Percentiles rank a stretch among this genome's conserved stretches.
Conservation (phyloP, 768 basidiomycete species). For the Boletales sp. region DNA sequence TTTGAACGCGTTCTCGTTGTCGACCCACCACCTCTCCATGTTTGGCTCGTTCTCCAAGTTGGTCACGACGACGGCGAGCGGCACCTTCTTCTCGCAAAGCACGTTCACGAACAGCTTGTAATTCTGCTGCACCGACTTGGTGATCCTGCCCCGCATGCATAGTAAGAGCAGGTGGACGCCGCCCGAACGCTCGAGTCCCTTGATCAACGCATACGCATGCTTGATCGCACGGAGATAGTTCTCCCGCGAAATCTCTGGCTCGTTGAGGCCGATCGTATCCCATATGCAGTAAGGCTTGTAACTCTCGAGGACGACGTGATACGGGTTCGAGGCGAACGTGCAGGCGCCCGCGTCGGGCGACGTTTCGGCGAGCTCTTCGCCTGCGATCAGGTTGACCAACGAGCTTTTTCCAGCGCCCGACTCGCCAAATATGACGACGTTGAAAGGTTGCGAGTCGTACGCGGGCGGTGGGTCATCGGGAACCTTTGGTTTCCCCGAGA, state of each 20-base stretch:
- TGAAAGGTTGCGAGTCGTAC: slow-evolving; percentile 14
- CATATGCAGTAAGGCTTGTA: slow-evolving; percentile 22
- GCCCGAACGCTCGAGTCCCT: slow-evolving; percentile 25
- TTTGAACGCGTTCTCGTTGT: slow-evolving; percentile 31
- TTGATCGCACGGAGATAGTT: slow-evolving; percentile 25
- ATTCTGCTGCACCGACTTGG: slow-evolving; percentile 33
- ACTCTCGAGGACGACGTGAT: slow-evolving; percentile 18
- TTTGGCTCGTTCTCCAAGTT: slow-evolving; percentile 34
- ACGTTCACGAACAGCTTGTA: slow-evolving; percentile 37
- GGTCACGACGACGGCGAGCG: slow-evolving; percentile 37
- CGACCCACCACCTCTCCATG: slow-evolving; percentile 38
- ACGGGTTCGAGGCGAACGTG: slow-evolving; percentile 30
- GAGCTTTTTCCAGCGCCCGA: slow-evolving; percentile 37
- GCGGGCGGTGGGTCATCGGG: slow-evolving; percentile 8
- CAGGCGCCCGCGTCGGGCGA: slow-evolving; percentile 32
- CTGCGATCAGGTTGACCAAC: slow-evolving; percentile 39
- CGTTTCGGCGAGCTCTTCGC: slow-evolving; percentile 21
- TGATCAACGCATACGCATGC: slow-evolving; percentile 32
- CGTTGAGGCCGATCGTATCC: slow-evolving; percentile 34
- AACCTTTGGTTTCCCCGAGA: slow-evolving; percentile 2
- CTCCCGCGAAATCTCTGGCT: slow-evolving; percentile 14
- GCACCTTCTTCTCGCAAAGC: slow-evolving; percentile 37
- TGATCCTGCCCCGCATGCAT: slow-evolving; percentile 38
- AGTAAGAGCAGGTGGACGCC: slow-evolving; percentile 40
- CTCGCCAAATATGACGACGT: slow-evolving; percentile 28